These are phyloP conservation scores for Tinospora cordifolia DNA, from an alignment of 164 flowering plant species.

Conservation along the genomic window DNA sequence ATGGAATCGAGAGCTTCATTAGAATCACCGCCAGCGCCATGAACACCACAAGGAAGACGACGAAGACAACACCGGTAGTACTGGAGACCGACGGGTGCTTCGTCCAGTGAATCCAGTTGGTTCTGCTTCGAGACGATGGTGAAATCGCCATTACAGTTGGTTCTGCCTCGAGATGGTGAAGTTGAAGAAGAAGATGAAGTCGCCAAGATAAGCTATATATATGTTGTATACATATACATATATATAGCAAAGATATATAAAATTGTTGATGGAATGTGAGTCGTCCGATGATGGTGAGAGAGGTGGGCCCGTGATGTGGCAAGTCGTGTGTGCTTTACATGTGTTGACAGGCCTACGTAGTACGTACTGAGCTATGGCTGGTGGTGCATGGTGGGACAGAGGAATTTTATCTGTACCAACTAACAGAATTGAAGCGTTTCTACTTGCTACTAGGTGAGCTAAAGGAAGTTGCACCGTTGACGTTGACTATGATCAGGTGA, in stretches of 20 bases:
- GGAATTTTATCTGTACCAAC: neutral
- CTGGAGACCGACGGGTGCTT: slow-evolving; percentile 37
- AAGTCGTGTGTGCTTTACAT: neutral
- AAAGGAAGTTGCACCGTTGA: neutral
- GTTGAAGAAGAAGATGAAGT: neutral
- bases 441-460: neutral
- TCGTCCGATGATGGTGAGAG: neutral
- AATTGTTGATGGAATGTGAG: too few relatives aligned
- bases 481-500: neutral
- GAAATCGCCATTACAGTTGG: neutral
- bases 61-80: slow-evolving; percentile 34
- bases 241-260: too few relatives aligned
- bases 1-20: slow-evolving; percentile 32
- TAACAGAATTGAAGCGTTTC: neutral
- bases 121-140: neutral
- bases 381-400: neutral
- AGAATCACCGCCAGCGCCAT: slow-evolving; percentile 38
- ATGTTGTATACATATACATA: too few relatives aligned
- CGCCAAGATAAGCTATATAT: too few relatives aligned
- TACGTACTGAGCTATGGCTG: too few relatives aligned
- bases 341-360: too few relatives aligned
- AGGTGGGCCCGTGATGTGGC: neutral
- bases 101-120: neutral
- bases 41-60: too few relatives aligned
- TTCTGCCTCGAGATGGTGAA: neutral